Evolutionary conservation across 2,329 filamentous ascomycete species (phyloP), one percentile per base, ranked within the genome.

Genomic region (Penicillium italicum): DNA sequence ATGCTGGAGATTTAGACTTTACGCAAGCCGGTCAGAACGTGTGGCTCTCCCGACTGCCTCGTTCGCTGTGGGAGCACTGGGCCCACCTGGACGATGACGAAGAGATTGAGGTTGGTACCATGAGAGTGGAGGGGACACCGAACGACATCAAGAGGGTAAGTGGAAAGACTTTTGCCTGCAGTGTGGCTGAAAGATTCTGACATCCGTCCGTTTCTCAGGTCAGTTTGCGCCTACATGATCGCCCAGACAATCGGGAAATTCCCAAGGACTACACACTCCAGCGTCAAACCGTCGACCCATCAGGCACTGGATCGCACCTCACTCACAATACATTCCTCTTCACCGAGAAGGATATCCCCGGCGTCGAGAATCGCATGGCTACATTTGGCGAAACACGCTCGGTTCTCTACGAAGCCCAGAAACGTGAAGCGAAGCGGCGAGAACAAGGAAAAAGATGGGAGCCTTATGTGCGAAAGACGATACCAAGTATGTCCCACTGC

Each of bases 311-410:
- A 30, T 67, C 69, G 9, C 73, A 74, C 55, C 66, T 72, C 53
- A 85, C 93, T 33, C 85, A 84, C 67, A 97, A 96, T 74, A 94
- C 91, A 20, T 96, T 89, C 70, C 80, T 97, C 54, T 99, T 99
- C 70, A 91, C 89, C 38, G 94, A 99, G 75, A 91, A 96, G 72
- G 91, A 97, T 68, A 82, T 96, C 22, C 89, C 91, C 0, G 90
- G 90, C 36, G 91, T 86, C 75, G 81, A 81, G 58, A 76, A 77
- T 44, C 75, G 75, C 18, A 68, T 73, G 50, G 70, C 74, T 18
- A 67, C 72, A 20, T 77, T 77, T 52, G 76, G 74, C 37, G 73
- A 76, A 56, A 70, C 69, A n/a, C 72, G 75, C 47, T 78, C 76
- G n/a, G 74, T 74, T 40, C 66, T 79, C 26, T 78, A 77, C 56